Conservation (phyloP, 176 grass and related monocot species). For the Oryza rufipogon region DNA sequence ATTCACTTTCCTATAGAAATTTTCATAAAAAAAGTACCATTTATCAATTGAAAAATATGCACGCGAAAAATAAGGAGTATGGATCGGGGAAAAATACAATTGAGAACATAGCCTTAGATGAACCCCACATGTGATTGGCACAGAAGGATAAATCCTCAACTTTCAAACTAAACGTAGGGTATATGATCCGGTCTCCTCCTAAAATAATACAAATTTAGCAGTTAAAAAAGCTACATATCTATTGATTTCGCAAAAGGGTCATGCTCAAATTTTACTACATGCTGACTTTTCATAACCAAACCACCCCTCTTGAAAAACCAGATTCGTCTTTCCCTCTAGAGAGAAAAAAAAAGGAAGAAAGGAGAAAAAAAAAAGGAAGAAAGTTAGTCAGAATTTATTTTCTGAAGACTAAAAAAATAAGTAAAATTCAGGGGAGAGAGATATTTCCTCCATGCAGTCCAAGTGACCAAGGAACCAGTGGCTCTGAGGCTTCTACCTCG, state of each 20-base stretch:
- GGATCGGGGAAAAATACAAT: no score
- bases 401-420: slow-evolving; percentile 13
- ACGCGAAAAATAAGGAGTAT: no score
- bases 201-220: neutral
- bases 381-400: neutral
- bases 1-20: no score
- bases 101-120: no score
- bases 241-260: neutral
- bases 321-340: neutral
- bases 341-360: neutral
- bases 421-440: neutral
- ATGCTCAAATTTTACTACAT: neutral
- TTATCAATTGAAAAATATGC: no score
- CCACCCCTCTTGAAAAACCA: neutral
- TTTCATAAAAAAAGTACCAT: no score
- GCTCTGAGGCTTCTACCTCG: slow-evolving; percentile 41
- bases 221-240: neutral
- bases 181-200: no score
- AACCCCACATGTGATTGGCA: no score
- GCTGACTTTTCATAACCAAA: neutral
- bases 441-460: slow-evolving; percentile 43
- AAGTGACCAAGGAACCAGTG: slow-evolving; percentile 52
- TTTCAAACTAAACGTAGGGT: no score
- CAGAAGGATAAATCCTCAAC: no score
- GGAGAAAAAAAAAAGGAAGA: neutral